Evolutionary conservation across 768 basidiomycete species (phyloP), one percentile per base, ranked within the genome.

Genomic region (Kwoniella europaea): DNA sequence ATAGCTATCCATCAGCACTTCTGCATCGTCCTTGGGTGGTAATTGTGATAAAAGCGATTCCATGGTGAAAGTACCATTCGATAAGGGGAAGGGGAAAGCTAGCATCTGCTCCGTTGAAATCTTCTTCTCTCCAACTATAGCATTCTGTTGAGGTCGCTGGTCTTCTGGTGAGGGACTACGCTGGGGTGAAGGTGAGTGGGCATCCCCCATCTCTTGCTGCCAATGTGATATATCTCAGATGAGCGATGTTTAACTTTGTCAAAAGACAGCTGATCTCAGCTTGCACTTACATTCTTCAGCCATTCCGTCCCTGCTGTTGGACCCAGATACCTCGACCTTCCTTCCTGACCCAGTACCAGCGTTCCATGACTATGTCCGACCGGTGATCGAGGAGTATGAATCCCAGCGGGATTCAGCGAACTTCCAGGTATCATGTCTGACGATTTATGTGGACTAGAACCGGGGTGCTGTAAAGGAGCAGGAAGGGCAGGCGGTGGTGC

Each of bases 291-390:
- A 60, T 76, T 67, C 53, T 68, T 71, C 15, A 76, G 41, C 75
- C 75, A 76, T 68, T 74, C 75, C 10, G 62, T 74, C 10, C 68
- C 75, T 10, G 75, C 75, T 9, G 67, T 62, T 9, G 75, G 75
- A 7, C 75, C 75, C 18, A 76, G 68, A 60, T 74, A 76, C 35
- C 67, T 71, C 16, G 73, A 74, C 59, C 71, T 60, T 3, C 75
- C 75, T 9, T 64, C 44, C 15, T 67, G 64, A 0, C 66, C 59
- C 1, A 76, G 63, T 12, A 76, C 75, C 53, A 76, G 57, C 18
- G 75, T 76, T 1, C 75, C 75, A 55, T 70, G 66, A 57, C 73
- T 72, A 41, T 68, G 72, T 35, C 67, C 72, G 1, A 58, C 61
- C 22, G 61, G 63, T 27, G 67, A 69, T 10, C 56, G 59, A 22